phyloP scores from a whole-genome alignment of 1,284 basidiomycete species.

The Cystobasidium sp. region DNA sequence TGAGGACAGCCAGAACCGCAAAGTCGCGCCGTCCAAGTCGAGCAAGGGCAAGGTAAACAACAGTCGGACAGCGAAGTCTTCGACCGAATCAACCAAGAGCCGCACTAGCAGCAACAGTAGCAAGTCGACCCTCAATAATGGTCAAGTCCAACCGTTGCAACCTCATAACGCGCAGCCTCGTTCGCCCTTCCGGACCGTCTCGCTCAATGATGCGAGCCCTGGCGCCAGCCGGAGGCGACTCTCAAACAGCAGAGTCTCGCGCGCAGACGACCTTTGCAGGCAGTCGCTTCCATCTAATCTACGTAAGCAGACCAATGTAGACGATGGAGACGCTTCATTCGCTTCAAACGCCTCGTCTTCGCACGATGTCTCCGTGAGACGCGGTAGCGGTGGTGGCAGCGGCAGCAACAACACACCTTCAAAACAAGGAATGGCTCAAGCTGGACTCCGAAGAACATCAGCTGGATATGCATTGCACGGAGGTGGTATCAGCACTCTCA shows the following conservation, averaged over 20 bases:
- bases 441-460: slow-evolving; percentile 27
- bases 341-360: slow-evolving; percentile 29
- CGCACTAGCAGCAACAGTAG: slow-evolving; percentile 3
- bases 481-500: slow-evolving; percentile 39
- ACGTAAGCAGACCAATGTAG: slow-evolving; percentile 16
- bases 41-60: slow-evolving; percentile 33
- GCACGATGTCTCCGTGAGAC: slow-evolving; percentile 3
- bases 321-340: slow-evolving; percentile 32
- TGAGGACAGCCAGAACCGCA: slow-evolving; percentile 33
- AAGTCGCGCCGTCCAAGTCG: slow-evolving; percentile 17
- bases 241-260: slow-evolving; percentile 23
- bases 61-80: slow-evolving; percentile 12
- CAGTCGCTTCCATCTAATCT: slow-evolving; percentile 41
- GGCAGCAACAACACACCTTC: slow-evolving; percentile 1
- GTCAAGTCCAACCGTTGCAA: slow-evolving; percentile 23
- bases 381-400: background rate
- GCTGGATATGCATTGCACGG: slow-evolving; percentile 40
- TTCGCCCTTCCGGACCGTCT: slow-evolving; percentile 40
- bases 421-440: slow-evolving; percentile 17
- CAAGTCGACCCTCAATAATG: slow-evolving; percentile 17
- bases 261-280: slow-evolving; percentile 28
- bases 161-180: slow-evolving; percentile 12
- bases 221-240: slow-evolving; percentile 9
- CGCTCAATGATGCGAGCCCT: slow-evolving; percentile 36
- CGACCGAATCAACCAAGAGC: slow-evolving; percentile 18